Evolutionary conservation across 2,329 filamentous ascomycete species (phyloP).

Genomic region (Xylariaceae sp.): DNA sequence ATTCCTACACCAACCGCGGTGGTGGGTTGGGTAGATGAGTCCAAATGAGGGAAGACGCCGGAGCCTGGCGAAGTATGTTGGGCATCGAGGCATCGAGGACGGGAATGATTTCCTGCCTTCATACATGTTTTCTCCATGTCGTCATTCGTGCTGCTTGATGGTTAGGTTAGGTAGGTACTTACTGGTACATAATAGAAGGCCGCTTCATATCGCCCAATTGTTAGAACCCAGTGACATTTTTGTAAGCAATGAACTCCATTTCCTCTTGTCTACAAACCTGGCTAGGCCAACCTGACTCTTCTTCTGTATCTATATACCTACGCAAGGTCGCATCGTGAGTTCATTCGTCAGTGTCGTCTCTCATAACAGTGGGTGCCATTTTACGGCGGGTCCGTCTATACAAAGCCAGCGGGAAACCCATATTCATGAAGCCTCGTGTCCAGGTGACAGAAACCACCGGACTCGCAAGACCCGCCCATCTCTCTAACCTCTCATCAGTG

Average conservation of each 20-base stretch:
- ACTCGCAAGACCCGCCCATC: conserved; percentile 6
- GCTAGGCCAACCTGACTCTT: conserved; percentile 9
- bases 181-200: not conserved
- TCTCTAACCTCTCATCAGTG: not conserved
- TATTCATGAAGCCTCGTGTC: conserved; percentile 11
- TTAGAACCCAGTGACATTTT: not conserved
- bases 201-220: not conserved
- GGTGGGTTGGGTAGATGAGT: conserved; percentile 7
- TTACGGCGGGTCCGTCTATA: conserved; percentile 10
- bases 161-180: not conserved
- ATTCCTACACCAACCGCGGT: not conserved
- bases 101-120: too few species aligned
- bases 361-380: conserved; percentile 8
- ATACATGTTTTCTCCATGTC: too few species aligned
- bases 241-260: conserved; percentile 6
- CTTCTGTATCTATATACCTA: conserved; percentile 8
- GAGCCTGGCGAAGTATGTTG: not conserved
- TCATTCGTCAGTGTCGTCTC: conserved; percentile 10
- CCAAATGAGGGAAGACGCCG: conserved; percentile 3
- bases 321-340: conserved; percentile 9
- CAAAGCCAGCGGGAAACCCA: conserved; percentile 17
- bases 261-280: conserved; percentile 8
- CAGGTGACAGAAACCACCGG: conserved; percentile 2
- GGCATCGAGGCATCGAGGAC: not conserved
- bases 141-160: too few species aligned